A percentile compares a stretch with the other conserved stretches of the same genome.
Evolutionary conservation across 306 rosid genomes (phyloP).

Genomic region (cucumber (Cucumis sativus)): DNA sequence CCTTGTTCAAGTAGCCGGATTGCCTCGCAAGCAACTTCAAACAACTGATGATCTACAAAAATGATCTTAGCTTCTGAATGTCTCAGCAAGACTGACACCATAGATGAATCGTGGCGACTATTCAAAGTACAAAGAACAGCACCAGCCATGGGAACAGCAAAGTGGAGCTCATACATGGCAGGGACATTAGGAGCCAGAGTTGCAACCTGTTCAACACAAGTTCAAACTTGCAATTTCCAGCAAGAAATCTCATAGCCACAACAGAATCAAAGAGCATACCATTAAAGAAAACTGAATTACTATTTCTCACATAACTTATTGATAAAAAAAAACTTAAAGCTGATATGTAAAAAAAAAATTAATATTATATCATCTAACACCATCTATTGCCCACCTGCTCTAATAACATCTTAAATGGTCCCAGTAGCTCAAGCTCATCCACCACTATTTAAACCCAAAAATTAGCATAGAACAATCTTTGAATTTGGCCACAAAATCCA

Average conservation of each 20-base stretch:
- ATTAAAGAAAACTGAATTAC: background rate
- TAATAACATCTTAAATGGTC: no score
- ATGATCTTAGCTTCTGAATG: slow-evolving; percentile 68
- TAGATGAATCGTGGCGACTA: slow-evolving; percentile 45
- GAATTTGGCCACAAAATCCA: background rate
- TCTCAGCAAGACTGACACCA: slow-evolving; percentile 34
- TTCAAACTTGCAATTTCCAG: background rate
- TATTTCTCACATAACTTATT: no score
- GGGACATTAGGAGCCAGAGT: slow-evolving; percentile 68
- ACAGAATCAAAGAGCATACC: background rate
- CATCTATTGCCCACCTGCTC: no score
- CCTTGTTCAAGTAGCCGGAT: slow-evolving; percentile 24
- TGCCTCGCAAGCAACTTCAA: slow-evolving; percentile 44
- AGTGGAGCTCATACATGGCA: slow-evolving; percentile 91
- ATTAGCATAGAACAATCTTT: background rate
- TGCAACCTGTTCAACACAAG: slow-evolving; percentile 50
- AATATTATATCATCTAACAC: no score
- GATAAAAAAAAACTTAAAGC: no score
- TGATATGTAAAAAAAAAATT: no score
- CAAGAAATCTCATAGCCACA: background rate
- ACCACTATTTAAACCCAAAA: background rate
- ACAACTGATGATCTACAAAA: slow-evolving; percentile 58
- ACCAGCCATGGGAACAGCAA: slow-evolving; percentile 91
- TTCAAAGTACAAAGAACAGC: slow-evolving; percentile 68
- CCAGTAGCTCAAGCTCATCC: no score